Percentiles rank a stretch among this genome's conserved stretches.
These are phyloP conservation scores for Dictyophora rubrovolvata DNA, from an alignment of 768 basidiomycete genomes.

Conservation along the genomic window DNA sequence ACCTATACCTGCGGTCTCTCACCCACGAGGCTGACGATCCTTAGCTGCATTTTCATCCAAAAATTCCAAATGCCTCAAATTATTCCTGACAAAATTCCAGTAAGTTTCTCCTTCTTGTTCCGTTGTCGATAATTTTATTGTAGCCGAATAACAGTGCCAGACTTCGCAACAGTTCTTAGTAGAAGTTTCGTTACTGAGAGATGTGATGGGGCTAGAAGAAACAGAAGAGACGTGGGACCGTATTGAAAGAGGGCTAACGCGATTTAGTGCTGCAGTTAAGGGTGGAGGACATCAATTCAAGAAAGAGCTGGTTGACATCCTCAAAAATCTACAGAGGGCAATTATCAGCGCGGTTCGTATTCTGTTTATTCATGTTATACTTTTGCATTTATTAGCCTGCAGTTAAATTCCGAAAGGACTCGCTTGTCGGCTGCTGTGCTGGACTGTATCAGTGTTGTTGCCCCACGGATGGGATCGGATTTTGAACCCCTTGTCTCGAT, in stretches of 20 bases:
- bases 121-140: background rate
- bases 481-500: conserved; percentile 62
- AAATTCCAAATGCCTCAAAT: background rate
- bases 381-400: background rate
- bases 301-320: conserved; percentile 36
- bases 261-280: conserved; percentile 38
- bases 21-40: background rate
- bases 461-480: conserved; percentile 41
- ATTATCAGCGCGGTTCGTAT: conserved; percentile 40
- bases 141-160: conserved; percentile 19
- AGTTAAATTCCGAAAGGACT: conserved; percentile 57
- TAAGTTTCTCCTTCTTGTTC: background rate
- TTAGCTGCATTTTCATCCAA: background rate
- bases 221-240: conserved; percentile 76
- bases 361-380: background rate
- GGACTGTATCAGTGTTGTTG: conserved; percentile 48
- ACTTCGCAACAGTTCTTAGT: conserved; percentile 23
- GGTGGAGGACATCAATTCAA: conserved; percentile 44
- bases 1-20: background rate
- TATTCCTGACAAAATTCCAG: conserved; percentile 7
- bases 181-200: conserved; percentile 34
- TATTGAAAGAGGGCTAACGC: conserved; percentile 40
- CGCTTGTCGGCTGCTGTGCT: conserved; percentile 58
- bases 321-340: conserved; percentile 44
- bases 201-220: conserved; percentile 39